Percentiles rank a stretch among this genome's conserved stretches.
Conservation (phyloP, 176 grass and related monocot species). For the Cenchrus purpureus region DNA sequence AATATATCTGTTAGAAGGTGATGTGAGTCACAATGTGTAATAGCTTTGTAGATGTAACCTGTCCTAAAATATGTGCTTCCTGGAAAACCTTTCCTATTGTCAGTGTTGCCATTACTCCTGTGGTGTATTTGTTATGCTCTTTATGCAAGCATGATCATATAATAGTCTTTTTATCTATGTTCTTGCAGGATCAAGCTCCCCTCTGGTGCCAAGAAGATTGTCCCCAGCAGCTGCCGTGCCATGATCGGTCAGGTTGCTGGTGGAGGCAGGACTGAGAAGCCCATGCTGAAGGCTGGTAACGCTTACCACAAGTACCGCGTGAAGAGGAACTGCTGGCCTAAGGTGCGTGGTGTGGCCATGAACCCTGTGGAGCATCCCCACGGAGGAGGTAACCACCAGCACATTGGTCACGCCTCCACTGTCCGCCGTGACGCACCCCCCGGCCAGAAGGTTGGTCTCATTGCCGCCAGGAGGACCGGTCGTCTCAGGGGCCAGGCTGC, state of each 20-base stretch:
- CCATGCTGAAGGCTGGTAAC: conserved; percentile 79
- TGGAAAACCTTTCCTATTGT: too few species aligned
- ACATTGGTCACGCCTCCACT: conserved; percentile 91
- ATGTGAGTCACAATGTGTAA: too few species aligned
- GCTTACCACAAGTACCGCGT: conserved; percentile 95
- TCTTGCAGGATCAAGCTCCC: conserved; percentile 82
- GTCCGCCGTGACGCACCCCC: conserved; percentile 89
- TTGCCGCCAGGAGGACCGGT: conserved; percentile 89
- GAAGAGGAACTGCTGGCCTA: conserved; percentile 96
- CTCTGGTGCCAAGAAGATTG: conserved; percentile 96
- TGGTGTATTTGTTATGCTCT: neutral
- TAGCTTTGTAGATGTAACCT: too few species aligned
- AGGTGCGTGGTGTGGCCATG: conserved; percentile 99
- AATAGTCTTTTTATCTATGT: neutral
- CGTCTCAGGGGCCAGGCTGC: conserved; percentile 88
- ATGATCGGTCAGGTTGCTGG: conserved; percentile 94
- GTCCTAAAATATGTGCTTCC: too few species aligned
- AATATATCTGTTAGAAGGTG: too few species aligned
- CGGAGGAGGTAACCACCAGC: conserved; percentile 97
- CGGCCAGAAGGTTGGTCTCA: conserved; percentile 93
- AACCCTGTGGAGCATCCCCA: conserved; percentile 98
- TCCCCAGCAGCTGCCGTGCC: conserved; percentile 81
- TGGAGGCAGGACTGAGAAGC: conserved; percentile 94
- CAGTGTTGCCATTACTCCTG: too few species aligned
- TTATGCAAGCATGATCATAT: neutral